Evolutionary conservation across 1,284 basidiomycete genomes (phyloP).

Genomic region (Cutaneotrichosporon mucoides): DNA sequence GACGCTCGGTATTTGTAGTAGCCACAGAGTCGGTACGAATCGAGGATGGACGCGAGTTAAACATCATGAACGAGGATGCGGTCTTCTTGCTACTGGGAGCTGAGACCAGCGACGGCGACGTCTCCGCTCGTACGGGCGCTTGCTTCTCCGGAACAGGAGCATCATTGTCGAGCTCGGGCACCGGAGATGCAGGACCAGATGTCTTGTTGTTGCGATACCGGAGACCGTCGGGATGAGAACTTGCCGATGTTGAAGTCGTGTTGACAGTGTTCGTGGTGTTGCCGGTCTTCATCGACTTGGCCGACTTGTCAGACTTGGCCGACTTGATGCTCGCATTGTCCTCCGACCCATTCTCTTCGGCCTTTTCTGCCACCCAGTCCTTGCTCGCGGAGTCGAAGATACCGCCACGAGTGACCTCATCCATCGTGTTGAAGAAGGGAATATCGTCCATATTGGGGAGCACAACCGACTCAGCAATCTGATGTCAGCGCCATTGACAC

Average conservation of each 20-base stretch:
- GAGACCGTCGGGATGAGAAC: neutral
- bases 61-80: neutral
- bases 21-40: neutral
- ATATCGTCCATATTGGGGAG: slow-evolving; percentile 98
- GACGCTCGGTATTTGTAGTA: neutral
- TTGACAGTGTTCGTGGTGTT: neutral
- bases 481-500: slow-evolving; percentile 7
- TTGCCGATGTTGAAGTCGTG: neutral
- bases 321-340: neutral
- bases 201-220: neutral
- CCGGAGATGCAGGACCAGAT: neutral
- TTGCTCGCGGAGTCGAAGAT: slow-evolving; percentile 75
- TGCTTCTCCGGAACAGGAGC: neutral
- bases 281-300: neutral
- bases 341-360: neutral
- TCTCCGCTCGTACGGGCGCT: neutral
- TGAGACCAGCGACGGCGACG: neutral
- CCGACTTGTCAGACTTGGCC: neutral
- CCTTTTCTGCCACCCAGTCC: neutral
- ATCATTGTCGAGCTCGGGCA: neutral
- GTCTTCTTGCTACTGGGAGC: neutral
- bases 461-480: slow-evolving; percentile 91
- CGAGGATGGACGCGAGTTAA: neutral
- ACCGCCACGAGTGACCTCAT: slow-evolving; percentile 70
- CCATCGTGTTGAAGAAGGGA: slow-evolving; percentile 80